phyloP scores from a whole-genome alignment of 1,139 yeast species.

The Taphrina communis region DNA sequence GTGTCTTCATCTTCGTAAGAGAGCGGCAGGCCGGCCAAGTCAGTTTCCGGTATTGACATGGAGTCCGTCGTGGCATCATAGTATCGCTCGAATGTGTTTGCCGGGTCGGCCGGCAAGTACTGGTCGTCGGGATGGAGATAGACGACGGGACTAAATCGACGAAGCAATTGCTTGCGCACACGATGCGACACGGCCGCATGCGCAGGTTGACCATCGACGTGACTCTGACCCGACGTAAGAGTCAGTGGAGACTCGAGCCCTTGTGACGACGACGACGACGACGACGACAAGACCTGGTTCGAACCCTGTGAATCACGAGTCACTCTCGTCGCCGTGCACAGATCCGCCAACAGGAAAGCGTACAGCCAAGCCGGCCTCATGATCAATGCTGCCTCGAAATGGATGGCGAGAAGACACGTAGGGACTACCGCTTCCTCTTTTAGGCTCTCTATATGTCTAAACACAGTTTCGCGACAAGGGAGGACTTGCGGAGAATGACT shows the following conservation, averaged over 20 bases:
- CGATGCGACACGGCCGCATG: conserved; percentile 13
- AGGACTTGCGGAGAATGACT: too few relatives aligned
- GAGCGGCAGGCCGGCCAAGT: conserved; percentile 23
- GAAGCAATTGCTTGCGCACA: conserved; percentile 8
- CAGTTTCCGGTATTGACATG: conserved; percentile 21
- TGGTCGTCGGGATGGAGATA: conserved; percentile 32
- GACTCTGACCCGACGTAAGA: neutral
- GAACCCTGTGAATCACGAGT: neutral
- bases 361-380: conserved; percentile 4
- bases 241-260: neutral
- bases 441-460: too few relatives aligned
- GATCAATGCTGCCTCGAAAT: neutral
- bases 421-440: too few relatives aligned
- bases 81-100: conserved; percentile 11
- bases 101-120: conserved; percentile 30
- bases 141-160: conserved; percentile 18
- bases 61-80: conserved; percentile 10
- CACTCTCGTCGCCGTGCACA: conserved; percentile 1
- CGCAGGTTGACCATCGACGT: neutral
- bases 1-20: conserved; percentile 8
- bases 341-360: conserved; percentile 12
- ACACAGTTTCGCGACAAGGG: too few relatives aligned
- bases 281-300: neutral
- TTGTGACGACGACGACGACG: neutral
- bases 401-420: too few relatives aligned